Evolutionary conservation across 2,329 filamentous ascomycete genomes (phyloP).

Genomic region (Immersiporthe knoxdaviesiana): DNA sequence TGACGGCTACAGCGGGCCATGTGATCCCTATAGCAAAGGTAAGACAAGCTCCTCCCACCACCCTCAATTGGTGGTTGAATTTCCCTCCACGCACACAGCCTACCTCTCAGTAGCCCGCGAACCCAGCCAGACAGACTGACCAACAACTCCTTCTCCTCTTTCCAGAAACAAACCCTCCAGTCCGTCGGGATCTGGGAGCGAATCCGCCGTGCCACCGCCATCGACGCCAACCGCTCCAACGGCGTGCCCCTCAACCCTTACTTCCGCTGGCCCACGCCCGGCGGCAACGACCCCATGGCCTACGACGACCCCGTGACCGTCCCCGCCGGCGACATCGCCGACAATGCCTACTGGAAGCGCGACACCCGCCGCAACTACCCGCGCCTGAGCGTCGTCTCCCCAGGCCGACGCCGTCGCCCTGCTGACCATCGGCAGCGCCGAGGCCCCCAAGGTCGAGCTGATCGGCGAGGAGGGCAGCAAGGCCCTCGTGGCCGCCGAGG

Average conservation of each 20-base stretch:
- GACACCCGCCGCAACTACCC: conserved; percentile 85
- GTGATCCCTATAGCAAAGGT: conserved; percentile 64
- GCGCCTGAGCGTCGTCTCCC: conserved; percentile 72
- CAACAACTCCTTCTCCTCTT: conserved; percentile 27
- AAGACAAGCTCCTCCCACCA: conserved; percentile 38
- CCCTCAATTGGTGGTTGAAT: conserved; percentile 15
- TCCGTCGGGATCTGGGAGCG: conserved; percentile 86
- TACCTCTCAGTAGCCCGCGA: background rate
- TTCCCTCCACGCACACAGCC: conserved; percentile 18
- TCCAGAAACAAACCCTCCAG: conserved; percentile 93
- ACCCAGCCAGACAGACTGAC: conserved; percentile 24
- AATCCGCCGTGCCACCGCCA: conserved; percentile 74
- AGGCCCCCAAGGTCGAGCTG: conserved; percentile 79
- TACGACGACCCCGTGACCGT: conserved; percentile 84
- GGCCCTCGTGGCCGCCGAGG: conserved; percentile 74
- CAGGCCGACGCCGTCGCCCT: conserved; percentile 87
- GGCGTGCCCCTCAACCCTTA: conserved; percentile 92
- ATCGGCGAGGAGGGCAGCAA: conserved; percentile 63
- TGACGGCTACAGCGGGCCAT: conserved; percentile 58
- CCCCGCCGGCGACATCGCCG: conserved; percentile 84
- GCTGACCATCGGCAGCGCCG: conserved; percentile 81
- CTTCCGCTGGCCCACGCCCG: conserved; percentile 86
- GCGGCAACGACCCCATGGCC: conserved; percentile 66
- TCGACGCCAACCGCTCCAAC: conserved; percentile 87
- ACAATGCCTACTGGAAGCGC: conserved; percentile 96